phyloP scores from a whole-genome alignment of 768 basidiomycete species.

The Coprinopsis strossmayeri region DNA sequence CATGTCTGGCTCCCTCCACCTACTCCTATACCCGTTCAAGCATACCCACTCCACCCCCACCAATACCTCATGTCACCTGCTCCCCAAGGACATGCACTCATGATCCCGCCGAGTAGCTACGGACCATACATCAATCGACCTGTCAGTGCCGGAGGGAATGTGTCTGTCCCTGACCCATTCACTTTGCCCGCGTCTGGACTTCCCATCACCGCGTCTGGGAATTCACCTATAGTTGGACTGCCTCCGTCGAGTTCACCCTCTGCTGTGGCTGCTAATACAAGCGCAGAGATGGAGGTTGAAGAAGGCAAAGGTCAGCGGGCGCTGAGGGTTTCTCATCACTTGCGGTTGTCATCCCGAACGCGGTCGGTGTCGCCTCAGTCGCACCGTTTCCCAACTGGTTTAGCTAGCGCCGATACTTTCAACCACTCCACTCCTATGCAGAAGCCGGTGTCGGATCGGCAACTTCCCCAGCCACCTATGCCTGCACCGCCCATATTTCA shows the following conservation, averaged over 20 bases:
- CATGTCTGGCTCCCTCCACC: constrained; percentile 43
- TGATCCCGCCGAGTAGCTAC: constrained; percentile 10
- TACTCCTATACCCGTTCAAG: constrained; percentile 21
- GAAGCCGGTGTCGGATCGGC: not conserved
- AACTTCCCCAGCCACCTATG: constrained; percentile 2
- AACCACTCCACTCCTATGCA: not conserved
- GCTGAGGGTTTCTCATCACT: constrained; percentile 50
- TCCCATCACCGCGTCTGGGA: constrained; percentile 20
- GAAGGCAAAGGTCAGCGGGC: constrained; percentile 59
- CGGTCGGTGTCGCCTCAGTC: constrained; percentile 59
- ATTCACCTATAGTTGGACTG: constrained; percentile 6
- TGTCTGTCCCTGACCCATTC: constrained; percentile 23
- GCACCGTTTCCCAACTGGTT: constrained; percentile 42
- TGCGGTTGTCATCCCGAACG: constrained; percentile 48
- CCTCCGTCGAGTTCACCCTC: not conserved
- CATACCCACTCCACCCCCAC: not conserved
- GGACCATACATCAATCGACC: constrained; percentile 31
- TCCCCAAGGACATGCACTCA: constrained; percentile 1
- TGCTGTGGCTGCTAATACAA: constrained; percentile 4
- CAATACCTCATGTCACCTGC: constrained; percentile 4
- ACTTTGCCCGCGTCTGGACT: constrained; percentile 24
- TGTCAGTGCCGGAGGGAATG: constrained; percentile 40
- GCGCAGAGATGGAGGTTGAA: constrained; percentile 29
- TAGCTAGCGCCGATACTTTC: constrained; percentile 10
- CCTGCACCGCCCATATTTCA: not conserved